Base-by-base conservation (phyloP, 768 basidiomycete genomes). In the Boletus huronensis region DNA sequence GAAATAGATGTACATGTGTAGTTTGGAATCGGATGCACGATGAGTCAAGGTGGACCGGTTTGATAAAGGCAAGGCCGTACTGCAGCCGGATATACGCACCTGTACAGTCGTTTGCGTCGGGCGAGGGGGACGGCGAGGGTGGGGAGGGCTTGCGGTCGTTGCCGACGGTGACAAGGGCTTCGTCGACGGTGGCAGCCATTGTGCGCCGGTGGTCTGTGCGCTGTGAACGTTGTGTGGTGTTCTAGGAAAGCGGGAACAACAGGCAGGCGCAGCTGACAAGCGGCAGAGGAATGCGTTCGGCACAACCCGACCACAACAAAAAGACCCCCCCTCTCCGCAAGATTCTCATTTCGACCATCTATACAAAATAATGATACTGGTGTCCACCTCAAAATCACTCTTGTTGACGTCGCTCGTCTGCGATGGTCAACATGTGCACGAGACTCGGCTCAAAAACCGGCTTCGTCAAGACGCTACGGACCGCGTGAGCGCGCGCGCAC, bases 381-480 rank as follows among this genome's bases (percentile, higher is more conserved):
- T 19, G 11, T 26, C 23, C 3, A 25, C 40, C 11, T 29, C 31
- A 32, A 41, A 14, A 17, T 21, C 39, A n/a, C 13, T 29, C 41
- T 23, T 50, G 28, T 8, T 61, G 58, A 46, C 76, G 70, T 29
- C 76, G 76, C 56, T 75, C 77, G 34, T 73, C 72, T 3, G 77
- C 78, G 48, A 76, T 70, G 43, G 47, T 66, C 52, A 80, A 64
- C 72, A 79, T 76, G 21, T 63, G 65, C 57, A 71, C 71, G 21
- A 80, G 58, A 58, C 73, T 77, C 48, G 75, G 78, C 71, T 90
- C 87, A 23, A 79, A 70, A 2, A 91, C 90, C 0, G 90, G 90
- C 71, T 92, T 92, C 44, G 87, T 90, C 56, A 92, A 70, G 16
- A 92, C 82, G 48, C 87, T 90, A 52, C 14, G 54, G 44, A 45